phyloP scores from a whole-genome alignment of 2,329 filamentous ascomycete genomes.

The Botrytis byssoidea region DNA sequence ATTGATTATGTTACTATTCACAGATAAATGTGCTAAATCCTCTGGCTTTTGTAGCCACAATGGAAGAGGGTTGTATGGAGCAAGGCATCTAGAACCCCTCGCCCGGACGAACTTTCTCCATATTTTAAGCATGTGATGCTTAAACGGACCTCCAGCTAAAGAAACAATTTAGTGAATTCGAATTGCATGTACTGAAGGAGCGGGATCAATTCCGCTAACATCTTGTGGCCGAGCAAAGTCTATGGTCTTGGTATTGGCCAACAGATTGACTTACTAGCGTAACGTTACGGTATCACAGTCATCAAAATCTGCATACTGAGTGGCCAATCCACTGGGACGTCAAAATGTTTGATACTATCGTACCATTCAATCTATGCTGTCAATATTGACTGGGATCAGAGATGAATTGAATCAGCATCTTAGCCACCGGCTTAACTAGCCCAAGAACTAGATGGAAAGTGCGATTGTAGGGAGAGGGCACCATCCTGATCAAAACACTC shows the following conservation, averaged over 20 bases:
- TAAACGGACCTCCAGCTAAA: background rate
- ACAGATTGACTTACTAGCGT: background rate
- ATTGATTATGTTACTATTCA: slow-evolving; percentile 5
- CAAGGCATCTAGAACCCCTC: background rate
- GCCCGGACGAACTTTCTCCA: background rate
- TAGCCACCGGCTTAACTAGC: background rate
- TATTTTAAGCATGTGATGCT: background rate
- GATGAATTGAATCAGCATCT: background rate
- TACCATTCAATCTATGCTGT: background rate
- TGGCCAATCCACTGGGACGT: background rate
- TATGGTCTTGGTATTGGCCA: background rate
- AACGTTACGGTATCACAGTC: background rate
- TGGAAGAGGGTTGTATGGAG: background rate
- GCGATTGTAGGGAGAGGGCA: background rate
- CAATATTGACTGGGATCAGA: background rate
- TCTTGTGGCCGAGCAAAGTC: background rate
- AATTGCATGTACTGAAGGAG: background rate
- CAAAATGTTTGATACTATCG: background rate
- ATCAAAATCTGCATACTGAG: background rate
- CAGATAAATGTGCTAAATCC: background rate
- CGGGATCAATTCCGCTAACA: slow-evolving; percentile 12
- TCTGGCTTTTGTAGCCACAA: slow-evolving; percentile 12
- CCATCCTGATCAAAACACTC: background rate
- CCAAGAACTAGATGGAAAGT: background rate
- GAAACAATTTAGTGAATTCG: background rate